Percentiles rank a stretch among this genome's conserved stretches.
Conservation (phyloP, 2,329 filamentous ascomycete genomes). For the Lasiodiplodia hormozganensis region DNA sequence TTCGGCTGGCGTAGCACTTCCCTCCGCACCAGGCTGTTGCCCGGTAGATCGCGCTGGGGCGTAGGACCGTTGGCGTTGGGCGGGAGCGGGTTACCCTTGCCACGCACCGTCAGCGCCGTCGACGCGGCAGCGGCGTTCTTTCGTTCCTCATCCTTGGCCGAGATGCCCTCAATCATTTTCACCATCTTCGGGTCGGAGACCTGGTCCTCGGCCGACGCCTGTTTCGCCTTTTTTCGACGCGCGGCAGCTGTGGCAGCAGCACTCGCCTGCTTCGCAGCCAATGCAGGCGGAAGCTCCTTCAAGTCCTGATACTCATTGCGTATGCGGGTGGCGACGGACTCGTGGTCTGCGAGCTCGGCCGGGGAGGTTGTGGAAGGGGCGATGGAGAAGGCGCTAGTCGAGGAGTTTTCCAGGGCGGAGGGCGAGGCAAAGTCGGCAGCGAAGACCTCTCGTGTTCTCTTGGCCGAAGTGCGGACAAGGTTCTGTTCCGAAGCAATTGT, state of each 20-base stretch:
- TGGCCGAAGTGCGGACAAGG: conserved; percentile 53
- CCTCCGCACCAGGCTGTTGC: conserved; percentile 66
- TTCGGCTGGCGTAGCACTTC: conserved; percentile 72
- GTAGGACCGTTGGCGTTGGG: conserved; percentile 65
- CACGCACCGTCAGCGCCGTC: conserved; percentile 64
- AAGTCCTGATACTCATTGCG: conserved; percentile 79
- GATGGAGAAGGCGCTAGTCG: conserved; percentile 48
- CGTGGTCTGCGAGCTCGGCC: conserved; percentile 51
- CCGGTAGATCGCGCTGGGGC: conserved; percentile 57
- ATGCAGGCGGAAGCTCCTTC: conserved; percentile 75
- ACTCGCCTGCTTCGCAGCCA: conserved; percentile 80
- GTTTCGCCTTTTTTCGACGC: conserved; percentile 68
- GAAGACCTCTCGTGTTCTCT: conserved; percentile 62
- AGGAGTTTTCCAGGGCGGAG: conserved; percentile 49
- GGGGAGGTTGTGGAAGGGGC: conserved; percentile 55
- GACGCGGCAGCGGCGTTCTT: conserved; percentile 53
- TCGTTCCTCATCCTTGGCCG: conserved; percentile 52
- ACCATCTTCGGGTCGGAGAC: conserved; percentile 64
- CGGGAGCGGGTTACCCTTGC: conserved; percentile 53
- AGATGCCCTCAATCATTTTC: conserved; percentile 71
- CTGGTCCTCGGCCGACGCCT: conserved; percentile 51
- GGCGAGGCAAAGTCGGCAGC: conserved; percentile 58
- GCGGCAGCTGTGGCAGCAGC: conserved; percentile 63
- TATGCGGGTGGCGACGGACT: conserved; percentile 64
- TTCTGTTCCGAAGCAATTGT: conserved; percentile 13